These are phyloP conservation scores for Parietaria judaica DNA, from an alignment of 306 rosid genomes.

Conservation along the genomic window DNA sequence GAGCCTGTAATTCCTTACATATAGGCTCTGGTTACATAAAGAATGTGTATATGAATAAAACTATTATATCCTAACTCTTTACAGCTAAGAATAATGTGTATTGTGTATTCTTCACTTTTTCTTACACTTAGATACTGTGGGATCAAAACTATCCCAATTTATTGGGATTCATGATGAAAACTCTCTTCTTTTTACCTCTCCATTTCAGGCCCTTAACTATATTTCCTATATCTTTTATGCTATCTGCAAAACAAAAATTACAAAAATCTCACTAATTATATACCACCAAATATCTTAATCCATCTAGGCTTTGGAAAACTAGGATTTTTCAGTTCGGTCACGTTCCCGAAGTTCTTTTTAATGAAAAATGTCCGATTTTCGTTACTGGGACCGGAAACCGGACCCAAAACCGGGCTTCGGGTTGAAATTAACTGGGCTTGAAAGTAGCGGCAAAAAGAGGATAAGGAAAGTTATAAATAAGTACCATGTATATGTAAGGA, in stretches of 20 bases:
- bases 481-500: conserved; percentile 29
- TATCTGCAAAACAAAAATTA: conserved; percentile 16
- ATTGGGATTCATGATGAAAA: conserved; percentile 7
- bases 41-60: neutral
- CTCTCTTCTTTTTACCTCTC: neutral
- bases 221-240: conserved; percentile 10
- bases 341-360: too few relatives aligned
- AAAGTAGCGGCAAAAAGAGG: neutral
- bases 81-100: neutral
- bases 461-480: neutral
- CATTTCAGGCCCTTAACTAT: neutral
- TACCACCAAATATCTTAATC: neutral
- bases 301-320: too few relatives aligned
- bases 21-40: neutral
- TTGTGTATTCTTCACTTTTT: neutral
- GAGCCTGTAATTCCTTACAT: neutral
- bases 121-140: conserved; percentile 2
- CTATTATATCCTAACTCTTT: neutral
- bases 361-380: too few relatives aligned
- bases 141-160: conserved; percentile 15
- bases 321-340: too few relatives aligned
- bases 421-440: too few relatives aligned
- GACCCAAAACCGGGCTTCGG: neutral
- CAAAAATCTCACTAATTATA: neutral
- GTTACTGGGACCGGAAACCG: too few relatives aligned